These are phyloP conservation scores for Circinella umbellata DNA, from an alignment of 371 early-diverging fungal species.

Conservation along the genomic window DNA sequence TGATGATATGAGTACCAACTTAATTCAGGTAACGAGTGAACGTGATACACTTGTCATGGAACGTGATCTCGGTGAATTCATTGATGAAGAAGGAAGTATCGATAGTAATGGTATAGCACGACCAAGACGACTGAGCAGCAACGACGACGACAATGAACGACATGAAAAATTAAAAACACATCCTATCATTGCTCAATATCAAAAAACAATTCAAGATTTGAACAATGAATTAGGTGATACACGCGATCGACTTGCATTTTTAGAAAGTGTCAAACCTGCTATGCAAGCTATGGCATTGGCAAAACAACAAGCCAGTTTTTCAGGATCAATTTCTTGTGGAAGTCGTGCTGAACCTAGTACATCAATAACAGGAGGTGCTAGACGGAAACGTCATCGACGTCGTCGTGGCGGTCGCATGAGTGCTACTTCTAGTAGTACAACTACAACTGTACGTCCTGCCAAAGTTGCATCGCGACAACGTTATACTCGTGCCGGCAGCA, in stretches of 20 bases:
- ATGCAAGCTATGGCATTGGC: slow-evolving; percentile 39
- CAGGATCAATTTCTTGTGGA: slow-evolving; percentile 31
- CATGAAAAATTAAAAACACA: slow-evolving; percentile 36
- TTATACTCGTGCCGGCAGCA: background rate
- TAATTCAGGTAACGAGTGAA: slow-evolving; percentile 63
- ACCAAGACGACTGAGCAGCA: background rate
- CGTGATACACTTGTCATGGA: slow-evolving; percentile 67
- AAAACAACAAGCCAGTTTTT: slow-evolving; percentile 17
- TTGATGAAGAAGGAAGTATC: slow-evolving; percentile 20
- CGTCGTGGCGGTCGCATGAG: slow-evolving; percentile 23
- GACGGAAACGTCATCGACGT: slow-evolving; percentile 23
- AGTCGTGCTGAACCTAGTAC: slow-evolving; percentile 7
- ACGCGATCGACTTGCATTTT: slow-evolving; percentile 37
- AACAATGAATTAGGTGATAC: slow-evolving; percentile 59
- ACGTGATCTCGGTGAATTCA: slow-evolving; percentile 50
- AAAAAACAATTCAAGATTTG: slow-evolving; percentile 58
- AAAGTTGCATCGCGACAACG: background rate
- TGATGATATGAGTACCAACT: slow-evolving; percentile 48
- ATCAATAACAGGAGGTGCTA: background rate
- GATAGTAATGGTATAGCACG: slow-evolving; percentile 7
- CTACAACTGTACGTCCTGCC: slow-evolving; percentile 20
- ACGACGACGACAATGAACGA: slow-evolving; percentile 3
- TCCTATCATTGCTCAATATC: slow-evolving; percentile 63
- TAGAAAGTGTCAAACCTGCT: slow-evolving; percentile 36
- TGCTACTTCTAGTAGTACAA: slow-evolving; percentile 32